phyloP scores from a whole-genome alignment of 495 filamentous ascomycete species.

The Penicillium silybi region DNA sequence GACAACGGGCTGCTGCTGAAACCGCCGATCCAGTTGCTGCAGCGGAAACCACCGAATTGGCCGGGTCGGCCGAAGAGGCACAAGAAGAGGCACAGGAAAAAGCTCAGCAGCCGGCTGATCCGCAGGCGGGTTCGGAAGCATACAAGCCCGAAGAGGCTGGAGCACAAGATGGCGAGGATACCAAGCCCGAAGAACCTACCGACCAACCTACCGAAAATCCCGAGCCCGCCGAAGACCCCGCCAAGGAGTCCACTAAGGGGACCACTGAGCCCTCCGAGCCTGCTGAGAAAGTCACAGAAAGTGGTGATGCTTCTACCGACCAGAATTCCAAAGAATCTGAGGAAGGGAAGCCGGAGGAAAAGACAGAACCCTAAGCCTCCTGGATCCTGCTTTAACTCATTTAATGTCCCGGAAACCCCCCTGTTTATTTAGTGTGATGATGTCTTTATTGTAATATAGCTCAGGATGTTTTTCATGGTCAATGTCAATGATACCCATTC shows the following conservation, averaged over 20 bases:
- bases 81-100: not conserved
- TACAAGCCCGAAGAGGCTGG: slow-evolving; percentile 1
- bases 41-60: not conserved
- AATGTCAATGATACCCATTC: slow-evolving; percentile 44
- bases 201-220: not conserved
- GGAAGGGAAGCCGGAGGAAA: slow-evolving; percentile 9
- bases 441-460: slow-evolving; percentile 32
- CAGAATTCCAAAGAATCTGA: slow-evolving; percentile 12
- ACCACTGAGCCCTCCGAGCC: not conserved
- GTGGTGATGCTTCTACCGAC: slow-evolving; percentile 6
- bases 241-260: too few species aligned
- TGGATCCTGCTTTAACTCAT: not conserved
- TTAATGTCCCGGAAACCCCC: slow-evolving; percentile 3
- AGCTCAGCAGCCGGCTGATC: slow-evolving; percentile 1
- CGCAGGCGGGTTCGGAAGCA: slow-evolving; percentile 2
- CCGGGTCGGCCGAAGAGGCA: slow-evolving; percentile 5
- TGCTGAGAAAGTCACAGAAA: slow-evolving; percentile 4
- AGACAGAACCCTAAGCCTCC: slow-evolving; percentile 7
- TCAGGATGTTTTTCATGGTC: slow-evolving; percentile 26
- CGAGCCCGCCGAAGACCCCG: not conserved
- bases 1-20: not conserved
- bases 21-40: not conserved
- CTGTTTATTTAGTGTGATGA: slow-evolving; percentile 11
- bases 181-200: not conserved
- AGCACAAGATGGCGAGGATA: not conserved